Evolutionary conservation across 192 early-diverging fungal species (phyloP), one percentile per base, ranked within the genome.

Genomic region (Mortierella antarctica): DNA sequence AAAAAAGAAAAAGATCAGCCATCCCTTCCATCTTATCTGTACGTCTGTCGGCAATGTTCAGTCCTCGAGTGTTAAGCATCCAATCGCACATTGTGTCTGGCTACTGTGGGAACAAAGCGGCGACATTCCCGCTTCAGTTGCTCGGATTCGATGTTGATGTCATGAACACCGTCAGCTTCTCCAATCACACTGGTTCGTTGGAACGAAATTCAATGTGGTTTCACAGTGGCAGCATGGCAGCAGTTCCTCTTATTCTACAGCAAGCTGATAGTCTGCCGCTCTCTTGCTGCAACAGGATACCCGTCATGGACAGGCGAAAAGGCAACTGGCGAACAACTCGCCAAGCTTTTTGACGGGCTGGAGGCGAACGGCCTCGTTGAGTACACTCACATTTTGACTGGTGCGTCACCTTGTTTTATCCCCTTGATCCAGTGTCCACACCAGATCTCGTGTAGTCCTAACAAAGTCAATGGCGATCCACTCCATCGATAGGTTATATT

Each of bases 121-220:
- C 96, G 1, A 94, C 94, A 7, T 96, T 98, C 71, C 96, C 97
- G 0, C 88, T 98, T 15, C 96, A 98, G 83, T 83, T 94, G 1
- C 87, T 96, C 0, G 95, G 95, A 17, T 95, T 90, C 80, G 93
- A 98, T 65, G 97, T 98, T 15, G 96, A 97, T 73, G 92, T 95
- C 4, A 83, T 97, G 55, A 96, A 96, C 87, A 95, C 96, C 1
- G 96, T 98, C 23, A 94, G 95, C 76, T 93, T 98, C 74, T 95
- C 94, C 60, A 98, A 98, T 82, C 97, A 98, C 83, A 95, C 92
- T 9, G 94, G 90, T 90, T 52, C 74, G 65, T 72, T 10, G 23
- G 48, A 5, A 17, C 42, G 14, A 20, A 15, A 10, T 18, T 13
- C 41, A 21, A 5, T 40, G 57, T 42, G 23, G 8, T 11, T 20